Base-by-base conservation (phyloP, 2,329 filamentous ascomycete species). In the Ascochyta viciae-villosae region DNA sequence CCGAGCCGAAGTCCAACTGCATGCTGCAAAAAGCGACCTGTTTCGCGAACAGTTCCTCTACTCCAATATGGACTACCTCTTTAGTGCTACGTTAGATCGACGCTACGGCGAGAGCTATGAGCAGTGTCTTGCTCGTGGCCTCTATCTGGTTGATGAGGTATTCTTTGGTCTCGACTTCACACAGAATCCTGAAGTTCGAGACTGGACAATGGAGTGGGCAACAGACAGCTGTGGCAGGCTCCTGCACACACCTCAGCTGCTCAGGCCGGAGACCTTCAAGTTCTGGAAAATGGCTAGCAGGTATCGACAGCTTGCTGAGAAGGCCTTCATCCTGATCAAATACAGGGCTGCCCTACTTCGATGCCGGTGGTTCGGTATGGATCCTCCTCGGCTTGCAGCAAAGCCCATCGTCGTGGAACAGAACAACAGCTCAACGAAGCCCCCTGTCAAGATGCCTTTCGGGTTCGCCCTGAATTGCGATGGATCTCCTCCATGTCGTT, bases 61-160 rank as follows among this genome's bases (percentile, higher is more conserved):
- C 31, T 31, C 3, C 33, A 51, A 39, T 12, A 34, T 67, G 4
- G 59, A 60, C 3, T 22, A 16, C 4, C 35, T 71, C 1, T 42
- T 59, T 3, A 24, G 42, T 9, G 41, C 26, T 6, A 45, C 41
- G 22, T 53, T 71, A 8, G 34, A 41, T 4, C 52, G 52, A 35
- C 24, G 38, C 9, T 54, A 56, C 35, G 60, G 63, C 43, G 71
- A 73, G 39, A 64, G 49, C 2, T 58, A 74, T 27, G 54, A 64
- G 12, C 46, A 68, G 8, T 74, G 71, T 37, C 65, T 73, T 12
- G 58, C 48, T 8, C 68, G 68, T 9, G 68, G 64, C 9, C 56
- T 67, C 6, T 34, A 41, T 2, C 13, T 37, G 4, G 65, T 59
- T 2, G 31, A 70, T n/a, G 12, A 40, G 1, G 40, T 61, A 3